Evolutionary conservation across 371 early-diverging fungal genomes (phyloP), one percentile per base, ranked within the genome.

Genomic region (Entomophthora muscae): DNA sequence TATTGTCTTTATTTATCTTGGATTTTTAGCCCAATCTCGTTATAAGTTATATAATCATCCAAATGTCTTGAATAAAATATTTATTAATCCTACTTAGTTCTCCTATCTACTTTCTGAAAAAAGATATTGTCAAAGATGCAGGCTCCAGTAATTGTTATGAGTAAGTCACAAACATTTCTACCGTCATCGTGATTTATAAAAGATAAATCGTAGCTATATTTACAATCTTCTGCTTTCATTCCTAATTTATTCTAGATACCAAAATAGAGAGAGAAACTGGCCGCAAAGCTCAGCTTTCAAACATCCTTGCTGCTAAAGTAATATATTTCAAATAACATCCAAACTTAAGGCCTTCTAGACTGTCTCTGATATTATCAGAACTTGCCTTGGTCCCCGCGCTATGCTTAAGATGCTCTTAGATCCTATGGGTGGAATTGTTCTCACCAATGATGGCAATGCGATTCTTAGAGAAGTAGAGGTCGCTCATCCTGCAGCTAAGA

Each of bases 331-430:
- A 31, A 2, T 13, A n/a, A 27, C 26, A 12, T 3, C n/a, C 26
- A 65, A 59, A 53, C 1, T 28, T 23, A 53, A 17, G 31, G 24
- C 17, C 10, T 22, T 21, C 22, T 73, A 91, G 90, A 93, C 95
- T 28, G 91, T 99, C 33, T 86, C 97, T 30, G 97, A 96, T 74
- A 90, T 99, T 68, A 94, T 99, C 70, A 93, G 95, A 69, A 98
- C 98, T 42, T 99, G 98, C 76, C 84, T 99, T 53, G 99, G 99
- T 42, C 99, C 99, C 27, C 85, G 93, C 59, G 91, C 99, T 28
- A 99, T 99, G 99, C 85, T 99, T 64, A 99, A 99, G 79, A 99
- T 99, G 99, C 79, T 99, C 65, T 77, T 99, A 67, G 99, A 99
- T 74, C 96, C 98, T 56, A 99, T 99, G 94, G 99, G 99, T 69